Base-by-base conservation (phyloP, 1,284 basidiomycete genomes). In the Naganishia sp. region DNA sequence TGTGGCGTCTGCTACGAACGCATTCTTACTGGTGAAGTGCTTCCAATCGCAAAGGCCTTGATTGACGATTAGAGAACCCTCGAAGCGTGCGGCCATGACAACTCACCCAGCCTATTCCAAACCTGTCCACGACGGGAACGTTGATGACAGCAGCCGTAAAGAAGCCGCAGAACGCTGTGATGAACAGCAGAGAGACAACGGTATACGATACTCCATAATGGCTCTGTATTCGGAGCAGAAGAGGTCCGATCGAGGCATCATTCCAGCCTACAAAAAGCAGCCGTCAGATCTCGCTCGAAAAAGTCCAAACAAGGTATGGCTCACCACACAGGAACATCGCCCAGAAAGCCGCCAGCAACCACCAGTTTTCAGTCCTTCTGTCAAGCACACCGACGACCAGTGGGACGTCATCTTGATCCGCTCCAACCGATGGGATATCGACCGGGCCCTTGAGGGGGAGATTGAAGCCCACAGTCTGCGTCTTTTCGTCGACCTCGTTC, bases 241-340 rank as follows among this genome's bases (percentile, higher is more conserved):
- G 75, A 2, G 86, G 85, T 0, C 86, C 86, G n/a, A 83, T 83
- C 13, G 83, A 82, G 1, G 83, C 83, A 72, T 87, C 86, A 72
- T 86, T 87, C 85, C 85, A 87, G 7, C 86, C 86, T 4, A 79
- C 77, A 23, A 17, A 10, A 9, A 4, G 18, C 25, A 1, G n/a
- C 43, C 4, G 23, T 28, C 25, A 62, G 39, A 7, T 18, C n/a
- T 54, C 53, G 55, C 7, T 42, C 21, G 47, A 23, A 23, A 18
- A 6, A n/a, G 11, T 18, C 23, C 21, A 17, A 15, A 6, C 9
- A 15, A 15, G 15, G 28, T 41, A 23, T n/a, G 28, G 31, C 25
- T 49, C 21, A 65, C 64, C 64, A 31, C 54, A 56, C 23, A 65
- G 58, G 55, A 77, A 75, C 75, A 77, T 77, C 47, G 75, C 72